Conservation (phyloP, 805 yeast genomes). For the Wickerhamiella hasegawae region DNA sequence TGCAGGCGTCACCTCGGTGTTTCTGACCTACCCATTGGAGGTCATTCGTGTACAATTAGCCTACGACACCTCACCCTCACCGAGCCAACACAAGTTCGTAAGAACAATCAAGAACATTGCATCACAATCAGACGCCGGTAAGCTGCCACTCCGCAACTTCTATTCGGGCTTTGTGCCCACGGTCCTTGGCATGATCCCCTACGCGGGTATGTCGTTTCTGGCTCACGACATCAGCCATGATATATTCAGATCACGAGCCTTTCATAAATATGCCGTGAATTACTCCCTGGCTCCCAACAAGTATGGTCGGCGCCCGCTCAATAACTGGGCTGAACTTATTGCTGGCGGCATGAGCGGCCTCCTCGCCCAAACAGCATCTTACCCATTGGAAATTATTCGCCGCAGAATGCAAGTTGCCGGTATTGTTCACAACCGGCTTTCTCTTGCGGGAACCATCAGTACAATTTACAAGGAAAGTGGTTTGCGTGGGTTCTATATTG, state of each 20-base stretch:
- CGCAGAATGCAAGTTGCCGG: conserved; percentile 75
- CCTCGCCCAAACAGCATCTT: conserved; percentile 89
- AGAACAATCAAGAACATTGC: conserved; percentile 19
- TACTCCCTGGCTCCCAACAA: conserved; percentile 23
- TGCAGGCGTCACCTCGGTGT: conserved; percentile 77
- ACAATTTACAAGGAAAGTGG: conserved; percentile 63
- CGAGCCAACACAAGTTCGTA: conserved; percentile 16
- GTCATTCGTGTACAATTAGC: conserved; percentile 83
- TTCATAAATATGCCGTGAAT: conserved; percentile 32
- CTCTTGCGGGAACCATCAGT: conserved; percentile 23
- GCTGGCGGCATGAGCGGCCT: conserved; percentile 97
- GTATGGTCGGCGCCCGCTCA: conserved; percentile 42
- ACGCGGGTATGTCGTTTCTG: conserved; percentile 94
- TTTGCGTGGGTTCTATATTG: conserved; percentile 77
- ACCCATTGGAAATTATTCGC: conserved; percentile 89
- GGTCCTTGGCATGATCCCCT: conserved; percentile 87
- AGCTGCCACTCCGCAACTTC: conserved; percentile 40
- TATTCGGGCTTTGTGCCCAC: conserved; percentile 93
- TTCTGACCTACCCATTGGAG: conserved; percentile 83
- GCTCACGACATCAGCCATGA: conserved; percentile 89
- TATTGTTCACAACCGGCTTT: conserved; percentile 1
- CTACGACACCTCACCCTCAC: conserved; percentile 43
- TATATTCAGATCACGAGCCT: conserved; percentile 44
- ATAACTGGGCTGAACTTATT: conserved; percentile 77
- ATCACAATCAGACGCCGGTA: conserved; percentile 17